Percentiles rank a stretch among this genome's conserved stretches.
phyloP scores from a whole-genome alignment of 345 rosid species.

The Euphorbia tirucalli region DNA sequence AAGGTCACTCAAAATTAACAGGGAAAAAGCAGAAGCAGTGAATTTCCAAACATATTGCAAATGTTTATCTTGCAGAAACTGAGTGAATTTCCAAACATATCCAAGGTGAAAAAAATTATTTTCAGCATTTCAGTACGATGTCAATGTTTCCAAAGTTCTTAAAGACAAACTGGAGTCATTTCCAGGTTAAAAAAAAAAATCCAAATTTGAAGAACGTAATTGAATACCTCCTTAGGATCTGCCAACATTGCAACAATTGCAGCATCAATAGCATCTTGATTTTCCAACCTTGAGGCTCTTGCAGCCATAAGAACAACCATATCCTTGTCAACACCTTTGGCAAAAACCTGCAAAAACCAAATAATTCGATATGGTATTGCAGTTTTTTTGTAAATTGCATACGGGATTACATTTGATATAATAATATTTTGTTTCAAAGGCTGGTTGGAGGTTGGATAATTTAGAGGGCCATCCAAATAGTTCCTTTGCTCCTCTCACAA shows the following conservation, averaged over 20 bases:
- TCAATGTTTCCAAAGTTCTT: background rate
- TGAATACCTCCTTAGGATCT: conserved; percentile 39
- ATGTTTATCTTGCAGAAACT: background rate
- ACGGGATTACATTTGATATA: background rate
- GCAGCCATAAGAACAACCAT: conserved; percentile 40
- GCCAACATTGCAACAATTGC: conserved; percentile 39
- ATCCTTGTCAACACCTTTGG: conserved; percentile 33
- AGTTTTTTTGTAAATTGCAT: background rate
- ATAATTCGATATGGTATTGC: background rate
- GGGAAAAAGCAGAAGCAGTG: background rate
- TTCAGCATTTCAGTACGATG: background rate
- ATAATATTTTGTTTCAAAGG: background rate
- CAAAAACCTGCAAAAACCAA: conserved; percentile 24
- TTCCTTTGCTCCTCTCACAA: background rate
- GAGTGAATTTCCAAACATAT: background rate
- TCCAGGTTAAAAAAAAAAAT: too few relatives aligned
- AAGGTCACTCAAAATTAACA: background rate
- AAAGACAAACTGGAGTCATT: background rate
- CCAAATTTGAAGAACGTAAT: background rate
- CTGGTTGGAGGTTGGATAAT: background rate
- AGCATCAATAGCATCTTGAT: conserved; percentile 40
- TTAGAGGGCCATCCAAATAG: background rate
- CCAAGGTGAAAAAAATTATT: too few relatives aligned
- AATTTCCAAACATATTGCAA: background rate
- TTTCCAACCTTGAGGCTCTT: conserved; percentile 43